Conservation (phyloP, 208 protist genomes). For the Leishmania braziliensis region DNA sequence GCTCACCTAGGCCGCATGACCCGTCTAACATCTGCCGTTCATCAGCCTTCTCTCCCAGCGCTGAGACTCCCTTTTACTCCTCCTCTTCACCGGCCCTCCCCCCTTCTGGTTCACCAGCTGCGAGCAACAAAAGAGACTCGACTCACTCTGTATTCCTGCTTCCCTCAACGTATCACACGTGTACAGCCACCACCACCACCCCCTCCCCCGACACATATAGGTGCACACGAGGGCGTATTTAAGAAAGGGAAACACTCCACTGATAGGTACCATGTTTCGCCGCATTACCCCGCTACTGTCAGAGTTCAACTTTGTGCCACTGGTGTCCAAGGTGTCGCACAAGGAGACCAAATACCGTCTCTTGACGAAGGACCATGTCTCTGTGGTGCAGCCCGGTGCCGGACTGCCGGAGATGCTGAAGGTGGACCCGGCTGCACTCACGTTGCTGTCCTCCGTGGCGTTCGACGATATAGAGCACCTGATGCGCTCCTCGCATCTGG, state of each 20-base stretch:
- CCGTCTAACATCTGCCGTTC: not conserved
- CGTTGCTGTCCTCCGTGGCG: slow-evolving; percentile 81
- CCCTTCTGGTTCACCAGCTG: not conserved
- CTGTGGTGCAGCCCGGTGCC: slow-evolving; percentile 55
- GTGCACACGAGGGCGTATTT: not conserved
- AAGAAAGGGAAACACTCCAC: not conserved
- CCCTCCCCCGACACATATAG: not conserved
- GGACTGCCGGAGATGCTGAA: slow-evolving; percentile 76
- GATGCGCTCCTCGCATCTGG: slow-evolving; percentile 93
- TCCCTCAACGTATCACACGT: not conserved
- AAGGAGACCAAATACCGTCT: slow-evolving; percentile 75
- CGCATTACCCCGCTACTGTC: slow-evolving; percentile 35
- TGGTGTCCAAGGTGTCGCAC: slow-evolving; percentile 73
- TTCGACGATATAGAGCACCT: slow-evolving; percentile 96
- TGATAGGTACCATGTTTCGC: slow-evolving; percentile 46
- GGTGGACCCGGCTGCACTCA: slow-evolving; percentile 91
- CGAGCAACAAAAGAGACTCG: not conserved
- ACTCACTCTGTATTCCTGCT: not conserved
- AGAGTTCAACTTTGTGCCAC: slow-evolving; percentile 81
- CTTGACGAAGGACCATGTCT: slow-evolving; percentile 89
- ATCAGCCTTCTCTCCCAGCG: not conserved
- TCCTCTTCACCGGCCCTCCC: not conserved
- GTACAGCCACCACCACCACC: not conserved
- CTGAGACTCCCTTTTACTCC: not conserved
- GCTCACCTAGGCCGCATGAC: not conserved